Evolutionary conservation across 108 stramenopile genomes (phyloP), one percentile per base, ranked within the genome.

Genomic region (Pinguiococcus pyrenoidosus): DNA sequence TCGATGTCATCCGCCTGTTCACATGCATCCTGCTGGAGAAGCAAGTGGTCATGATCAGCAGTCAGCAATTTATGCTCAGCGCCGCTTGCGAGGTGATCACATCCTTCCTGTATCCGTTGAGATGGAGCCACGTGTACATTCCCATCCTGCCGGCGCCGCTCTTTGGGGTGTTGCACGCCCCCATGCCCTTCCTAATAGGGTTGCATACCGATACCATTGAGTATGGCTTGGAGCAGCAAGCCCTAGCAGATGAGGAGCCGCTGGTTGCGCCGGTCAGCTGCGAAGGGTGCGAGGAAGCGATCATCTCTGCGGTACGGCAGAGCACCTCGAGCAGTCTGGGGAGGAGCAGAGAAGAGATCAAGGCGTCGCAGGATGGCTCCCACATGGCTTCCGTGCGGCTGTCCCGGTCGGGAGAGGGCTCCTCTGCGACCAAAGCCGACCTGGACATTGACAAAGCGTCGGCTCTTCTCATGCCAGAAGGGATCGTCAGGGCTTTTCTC

Each of bases 41-140:
- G 51, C 56, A 35, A 17, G 32, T 69, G 30, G n/a, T 65, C 22
- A 49, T 69, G 17, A 54, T 58, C 27, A 59, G 57, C 55, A 52
- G 57, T 5, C 68, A 69, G 59, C 25, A 48, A 33, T 59, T 43
- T 29, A 49, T 69, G 30, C 58, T 69, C 6, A 69, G 64, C 18
- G 22, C 43, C 32, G 58, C 41, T 39, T 55, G 56, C 16, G 68
- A 69, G 59, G 58, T 51, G 17, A 29, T 69, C 26, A 34, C 50
- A 20, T 50, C 64, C 2, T 29, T 64, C 30, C 33, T 69, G 28
- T 69, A 59, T 29, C 67, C 67, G 17, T 34, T 69, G n/a, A 23
- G 26, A 56, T 69, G 63, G 59, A 28, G 24, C 8, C 67, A 69
- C 49, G 51, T 63, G 24, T 69, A 64, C 33, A 63, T 69, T 13